These are phyloP conservation scores for Allium fistulosum DNA, from an alignment of 106 monocot species.

Conservation along the genomic window DNA sequence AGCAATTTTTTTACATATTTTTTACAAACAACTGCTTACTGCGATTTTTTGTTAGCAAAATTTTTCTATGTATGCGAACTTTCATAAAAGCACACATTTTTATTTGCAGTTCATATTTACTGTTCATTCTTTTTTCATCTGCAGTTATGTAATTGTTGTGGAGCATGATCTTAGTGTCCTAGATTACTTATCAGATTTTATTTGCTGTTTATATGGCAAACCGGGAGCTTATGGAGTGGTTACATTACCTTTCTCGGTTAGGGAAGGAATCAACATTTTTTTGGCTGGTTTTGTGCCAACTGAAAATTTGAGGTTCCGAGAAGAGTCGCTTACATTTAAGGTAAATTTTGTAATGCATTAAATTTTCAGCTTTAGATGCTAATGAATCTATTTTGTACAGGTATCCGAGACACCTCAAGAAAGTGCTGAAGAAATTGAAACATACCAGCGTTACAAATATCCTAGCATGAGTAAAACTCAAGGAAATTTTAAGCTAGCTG, in stretches of 20 bases:
- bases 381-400: constrained; percentile 23
- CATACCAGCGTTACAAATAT: constrained; percentile 87
- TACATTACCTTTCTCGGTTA: constrained; percentile 91
- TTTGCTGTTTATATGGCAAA: constrained; percentile 97
- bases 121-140: constrained; percentile 23
- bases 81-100: too few species aligned
- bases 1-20: constrained; percentile 41
- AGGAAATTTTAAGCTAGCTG: constrained; percentile 80
- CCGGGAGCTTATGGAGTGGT: constrained; percentile 99
- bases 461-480: constrained; percentile 88
- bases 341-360: constrained; percentile 7
- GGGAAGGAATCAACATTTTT: constrained; percentile 98
- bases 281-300: constrained; percentile 97
- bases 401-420: constrained; percentile 93
- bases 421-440: constrained; percentile 85
- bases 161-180: constrained; percentile 99
- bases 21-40: constrained; percentile 25
- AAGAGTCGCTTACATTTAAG: constrained; percentile 95
- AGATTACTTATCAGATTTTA: constrained; percentile 98
- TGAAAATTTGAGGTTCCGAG: constrained; percentile 92
- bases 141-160: constrained; percentile 99
- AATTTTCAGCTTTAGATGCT: neutral
- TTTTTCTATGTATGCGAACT: too few species aligned
- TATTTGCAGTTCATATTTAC: constrained; percentile 1
- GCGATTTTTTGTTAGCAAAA: too few species aligned